Base-by-base conservation (phyloP, 2,329 filamentous ascomycete genomes). In the Penicillium thymicola region DNA sequence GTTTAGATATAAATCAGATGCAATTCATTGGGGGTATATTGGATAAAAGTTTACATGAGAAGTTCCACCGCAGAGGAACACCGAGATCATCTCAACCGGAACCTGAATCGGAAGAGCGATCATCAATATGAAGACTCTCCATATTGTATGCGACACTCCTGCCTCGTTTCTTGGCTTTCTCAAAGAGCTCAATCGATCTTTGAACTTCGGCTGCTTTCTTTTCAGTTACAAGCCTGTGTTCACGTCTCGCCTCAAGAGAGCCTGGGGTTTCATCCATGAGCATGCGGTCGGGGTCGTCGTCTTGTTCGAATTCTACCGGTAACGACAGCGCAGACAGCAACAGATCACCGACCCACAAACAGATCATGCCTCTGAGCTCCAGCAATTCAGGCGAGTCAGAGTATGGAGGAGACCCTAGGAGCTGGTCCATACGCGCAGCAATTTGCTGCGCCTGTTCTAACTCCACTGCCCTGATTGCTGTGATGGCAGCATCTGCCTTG, bases 271-370 rank as follows among this genome's bases (percentile, higher is more conserved):
- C 64, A 25, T 70, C 66, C 14, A 48, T 59, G 34, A 52, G 49
- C 57, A 61, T 62, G 9, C 50, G 45, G 42, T 65, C 64, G 11
- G 58, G 56, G 18, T 52, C 55, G 44, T 55, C 44, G 6, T 63
- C 49, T 14, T 61, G 54, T 30, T 61, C 54, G 21, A 63, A 47
- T 3, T 52, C 54, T 6, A 63, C 54, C 6, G 55, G 60, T 23
- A 66, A 62, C 21, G 62, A 64, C 13, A 76, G 51, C 5, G 71
- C 74, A 3, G 68, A 72, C 8, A 76, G 51, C 34, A 71, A 66
- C 30, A 96, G 74, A 70, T 96, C 90, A 7, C 82, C 88, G 16
- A 90, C 78, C 80, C 90, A 96, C 16, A 94, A 76, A 0, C 85
- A 84, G 6, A 92, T 75, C 82, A 91, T 90, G 9, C 83, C 91